phyloP scores from a whole-genome alignment of 2,329 filamentous ascomycete genomes.

The Aspergillus bombycis region DNA sequence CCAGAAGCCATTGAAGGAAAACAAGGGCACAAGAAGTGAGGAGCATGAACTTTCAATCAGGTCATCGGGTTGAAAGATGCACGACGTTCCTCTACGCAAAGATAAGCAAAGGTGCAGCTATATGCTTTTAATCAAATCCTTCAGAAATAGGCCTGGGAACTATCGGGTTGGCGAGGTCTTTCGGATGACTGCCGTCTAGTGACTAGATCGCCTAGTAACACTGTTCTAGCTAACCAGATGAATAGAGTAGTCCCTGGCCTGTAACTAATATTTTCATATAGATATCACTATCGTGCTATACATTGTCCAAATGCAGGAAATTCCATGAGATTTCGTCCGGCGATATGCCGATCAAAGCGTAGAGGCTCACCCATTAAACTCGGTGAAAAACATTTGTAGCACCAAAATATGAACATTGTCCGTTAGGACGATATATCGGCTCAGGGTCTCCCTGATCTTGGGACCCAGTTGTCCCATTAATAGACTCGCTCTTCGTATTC shows the following conservation, averaged over 20 bases:
- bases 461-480: not conserved
- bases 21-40: not conserved
- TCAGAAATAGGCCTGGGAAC: no score
- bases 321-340: not conserved
- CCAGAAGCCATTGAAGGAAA: no score
- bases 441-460: not conserved
- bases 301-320: not conserved
- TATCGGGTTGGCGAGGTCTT: no score
- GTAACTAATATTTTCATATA: no score
- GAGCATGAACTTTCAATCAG: not conserved
- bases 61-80: not conserved
- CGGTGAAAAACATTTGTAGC: not conserved
- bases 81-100: not conserved
- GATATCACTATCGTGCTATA: no score
- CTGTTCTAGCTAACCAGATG: no score
- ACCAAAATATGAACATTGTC: not conserved
- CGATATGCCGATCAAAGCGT: not conserved
- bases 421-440: not conserved
- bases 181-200: no score
- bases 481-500: not conserved
- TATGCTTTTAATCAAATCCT: no score
- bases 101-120: no score
- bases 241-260: no score
- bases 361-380: no score
- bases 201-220: no score